These are phyloP conservation scores for Davidsoniella australis DNA, from an alignment of 2,329 filamentous ascomycete genomes.

Conservation along the genomic window DNA sequence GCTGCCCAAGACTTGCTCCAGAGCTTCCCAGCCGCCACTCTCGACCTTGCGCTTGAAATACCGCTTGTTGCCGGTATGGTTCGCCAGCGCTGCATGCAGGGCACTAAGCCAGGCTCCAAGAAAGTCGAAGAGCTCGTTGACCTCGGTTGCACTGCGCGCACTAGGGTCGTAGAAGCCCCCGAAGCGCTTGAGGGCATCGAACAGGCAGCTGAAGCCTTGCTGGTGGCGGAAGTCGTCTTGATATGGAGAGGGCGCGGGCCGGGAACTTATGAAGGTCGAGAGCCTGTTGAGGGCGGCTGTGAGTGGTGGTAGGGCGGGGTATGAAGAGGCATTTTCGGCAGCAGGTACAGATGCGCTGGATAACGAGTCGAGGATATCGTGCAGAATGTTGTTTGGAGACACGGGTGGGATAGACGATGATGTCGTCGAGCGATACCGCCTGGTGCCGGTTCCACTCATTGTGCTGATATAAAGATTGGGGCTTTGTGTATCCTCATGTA, in stretches of 20 bases:
- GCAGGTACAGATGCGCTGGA: conserved; percentile 21
- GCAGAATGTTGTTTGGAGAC: conserved; percentile 43
- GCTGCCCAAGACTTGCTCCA: conserved; percentile 56
- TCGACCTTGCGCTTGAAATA: conserved; percentile 69
- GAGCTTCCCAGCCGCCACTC: conserved; percentile 58
- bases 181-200: conserved; percentile 52
- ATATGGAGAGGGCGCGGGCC: conserved; percentile 27
- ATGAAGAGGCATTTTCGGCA: conserved; percentile 16
- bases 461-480: neutral
- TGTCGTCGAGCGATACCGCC: conserved; percentile 48
- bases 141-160: conserved; percentile 43
- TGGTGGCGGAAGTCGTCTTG: conserved; percentile 76
- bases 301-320: conserved; percentile 31
- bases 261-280: conserved; percentile 41
- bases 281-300: conserved; percentile 45
- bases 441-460: conserved; percentile 22
- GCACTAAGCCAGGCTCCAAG: conserved; percentile 57
- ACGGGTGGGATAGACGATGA: conserved; percentile 39
- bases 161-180: conserved; percentile 61
- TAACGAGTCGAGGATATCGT: conserved; percentile 34
- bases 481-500: neutral
- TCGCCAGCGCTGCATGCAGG: conserved; percentile 56
- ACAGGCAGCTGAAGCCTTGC: conserved; percentile 57
- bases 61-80: conserved; percentile 69
- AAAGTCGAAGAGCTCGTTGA: conserved; percentile 47